Conservation (phyloP, 306 rosid species). For the Biancaea sappan region DNA sequence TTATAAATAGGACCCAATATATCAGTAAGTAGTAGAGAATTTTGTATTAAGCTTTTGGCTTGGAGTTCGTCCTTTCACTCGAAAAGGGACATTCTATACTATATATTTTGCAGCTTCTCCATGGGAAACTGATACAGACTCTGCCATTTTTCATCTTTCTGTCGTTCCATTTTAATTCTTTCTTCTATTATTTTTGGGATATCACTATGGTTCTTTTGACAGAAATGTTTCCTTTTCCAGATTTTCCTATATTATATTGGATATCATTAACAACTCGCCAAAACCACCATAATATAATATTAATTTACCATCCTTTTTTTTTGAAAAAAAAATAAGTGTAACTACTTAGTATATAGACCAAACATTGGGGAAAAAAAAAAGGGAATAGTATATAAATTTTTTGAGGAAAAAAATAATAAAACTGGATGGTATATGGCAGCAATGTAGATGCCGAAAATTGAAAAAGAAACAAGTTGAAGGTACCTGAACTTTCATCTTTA, state of each 20-base stretch:
- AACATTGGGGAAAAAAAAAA: neutral
- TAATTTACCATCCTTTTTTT: neutral
- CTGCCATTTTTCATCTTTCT: too few relatives aligned
- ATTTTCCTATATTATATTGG: constrained; percentile 5
- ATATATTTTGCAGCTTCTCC: too few relatives aligned
- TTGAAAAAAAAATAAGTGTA: neutral
- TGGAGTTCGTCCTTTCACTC: too few relatives aligned
- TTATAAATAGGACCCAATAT: too few relatives aligned
- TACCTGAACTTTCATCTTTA: constrained; percentile 59
- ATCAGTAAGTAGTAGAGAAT: too few relatives aligned
- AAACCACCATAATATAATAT: constrained; percentile 27
- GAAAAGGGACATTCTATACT: too few relatives aligned
- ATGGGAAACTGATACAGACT: too few relatives aligned
- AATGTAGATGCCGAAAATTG: neutral
- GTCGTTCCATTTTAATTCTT: too few relatives aligned
- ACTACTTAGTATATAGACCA: constrained; percentile 21
- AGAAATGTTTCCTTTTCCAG: neutral
- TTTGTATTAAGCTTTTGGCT: too few relatives aligned
- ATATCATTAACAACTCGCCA: constrained; percentile 6
- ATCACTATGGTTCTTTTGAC: neutral
- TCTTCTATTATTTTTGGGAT: too few relatives aligned
- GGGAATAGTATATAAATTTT: neutral
- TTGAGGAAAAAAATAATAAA: neutral
- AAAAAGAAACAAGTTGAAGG: constrained; percentile 22
- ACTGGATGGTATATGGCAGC: neutral